phyloP scores from a whole-genome alignment of 495 filamentous ascomycete species.

The Aspergillus diversus region DNA sequence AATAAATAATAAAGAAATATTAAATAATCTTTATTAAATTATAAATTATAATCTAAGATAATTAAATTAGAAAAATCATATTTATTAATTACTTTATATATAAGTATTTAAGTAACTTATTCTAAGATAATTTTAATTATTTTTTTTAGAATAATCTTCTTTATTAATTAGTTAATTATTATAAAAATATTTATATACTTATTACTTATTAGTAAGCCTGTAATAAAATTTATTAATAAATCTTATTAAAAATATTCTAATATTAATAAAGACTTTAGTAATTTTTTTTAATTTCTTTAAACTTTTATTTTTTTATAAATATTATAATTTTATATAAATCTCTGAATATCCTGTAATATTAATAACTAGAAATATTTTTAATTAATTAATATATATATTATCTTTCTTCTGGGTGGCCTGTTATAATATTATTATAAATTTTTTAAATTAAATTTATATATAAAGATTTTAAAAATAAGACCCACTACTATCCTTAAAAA shows the following conservation, averaged over 20 bases:
- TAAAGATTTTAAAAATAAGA: too few species aligned
- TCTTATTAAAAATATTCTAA: neutral
- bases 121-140: neutral
- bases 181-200: neutral
- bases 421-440: neutral
- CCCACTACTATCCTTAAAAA: too few species aligned
- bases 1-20: too few species aligned
- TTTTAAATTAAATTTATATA: neutral
- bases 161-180: neutral
- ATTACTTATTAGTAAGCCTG: neutral
- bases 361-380: neutral
- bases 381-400: neutral
- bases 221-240: neutral
- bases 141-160: neutral
- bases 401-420: neutral
- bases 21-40: neutral
- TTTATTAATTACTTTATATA: neutral
- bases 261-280: neutral
- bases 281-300: neutral
- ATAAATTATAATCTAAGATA: neutral
- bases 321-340: neutral
- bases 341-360: neutral
- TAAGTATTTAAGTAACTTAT: too few species aligned
- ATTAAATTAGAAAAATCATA: neutral
- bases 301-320: neutral